Base-by-base conservation (phyloP, 768 basidiomycete genomes). In the Leccinum obscurum region DNA sequence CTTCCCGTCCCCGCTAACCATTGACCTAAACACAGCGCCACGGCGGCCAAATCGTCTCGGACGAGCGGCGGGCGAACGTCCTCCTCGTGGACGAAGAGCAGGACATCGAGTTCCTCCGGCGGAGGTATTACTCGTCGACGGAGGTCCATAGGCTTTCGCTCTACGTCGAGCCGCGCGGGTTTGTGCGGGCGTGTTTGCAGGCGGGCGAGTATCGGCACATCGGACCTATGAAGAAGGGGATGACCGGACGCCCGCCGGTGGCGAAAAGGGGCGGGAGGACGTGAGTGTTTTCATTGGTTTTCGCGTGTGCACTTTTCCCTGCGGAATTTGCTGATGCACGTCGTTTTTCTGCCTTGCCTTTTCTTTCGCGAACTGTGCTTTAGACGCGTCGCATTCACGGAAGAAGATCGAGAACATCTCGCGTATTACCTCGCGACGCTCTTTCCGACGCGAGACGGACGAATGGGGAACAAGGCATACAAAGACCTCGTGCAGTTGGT, bases 391-490 rank as follows among this genome's bases (percentile, higher is more conserved):
- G 10, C 60, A 14, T 84, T 75, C 59, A 78, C 79, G 0, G 39
- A 61, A 6, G 74, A 78, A 0, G 85, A 85, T 6, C 77, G 81
- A 54, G 59, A 60, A 0, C 62, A 76, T 6, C 77, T 85, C 2
- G 70, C 78, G 5, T 75, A 77, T 67, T 85, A 81, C 57, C 60
- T 88, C 56, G 84, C 85, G 22, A 77, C 63, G 54, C 71, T 79
- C 52, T 80, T 77, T 46, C 83, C 84, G 3, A 63, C 44, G 66
- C 65, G 4, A 6, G 66, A 66, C 11, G 84, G 83, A 4, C 80
- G 86, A 28, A 62, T 70, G 49, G 86, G 87, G 1, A 81, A 80
- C 39, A 69, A 30, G 0, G 58, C 84, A 14, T 88, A 85, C 66
- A 63, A 75, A 61, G 65, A 52, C 1, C 75, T 88, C 32, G 76